Conservation (phyloP, 768 basidiomycete species). For the Rhizopogon vinicolor region DNA sequence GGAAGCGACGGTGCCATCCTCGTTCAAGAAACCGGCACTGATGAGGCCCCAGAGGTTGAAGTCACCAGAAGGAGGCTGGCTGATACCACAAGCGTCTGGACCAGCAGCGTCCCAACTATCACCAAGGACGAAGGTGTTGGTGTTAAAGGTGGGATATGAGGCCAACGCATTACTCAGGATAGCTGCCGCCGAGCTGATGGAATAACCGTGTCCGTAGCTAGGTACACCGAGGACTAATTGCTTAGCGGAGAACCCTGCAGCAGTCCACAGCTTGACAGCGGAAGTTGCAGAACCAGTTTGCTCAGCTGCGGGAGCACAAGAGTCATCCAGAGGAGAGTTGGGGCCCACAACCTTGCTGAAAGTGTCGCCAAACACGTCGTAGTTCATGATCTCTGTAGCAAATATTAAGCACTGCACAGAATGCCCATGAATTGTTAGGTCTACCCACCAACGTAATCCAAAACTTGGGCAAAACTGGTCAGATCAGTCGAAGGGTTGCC, state of each 20-base stretch:
- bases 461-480: constrained; percentile 54
- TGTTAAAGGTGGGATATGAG: constrained; percentile 45
- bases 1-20: constrained; percentile 40
- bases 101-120: constrained; percentile 55
- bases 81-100: constrained; percentile 56
- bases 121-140: constrained; percentile 38
- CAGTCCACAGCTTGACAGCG: constrained; percentile 69
- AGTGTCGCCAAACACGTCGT: constrained; percentile 53
- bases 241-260: constrained; percentile 67
- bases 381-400: constrained; percentile 62
- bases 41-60: constrained; percentile 65
- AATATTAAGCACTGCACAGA: constrained; percentile 5
- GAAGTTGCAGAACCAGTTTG: constrained; percentile 74
- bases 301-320: constrained; percentile 54
- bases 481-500: constrained; percentile 60
- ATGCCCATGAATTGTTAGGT: constrained; percentile 17
- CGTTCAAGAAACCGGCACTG: constrained; percentile 47
- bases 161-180: constrained; percentile 28
- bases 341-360: constrained; percentile 61
- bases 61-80: constrained; percentile 46
- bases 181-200: constrained; percentile 18
- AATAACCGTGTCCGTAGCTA: constrained; percentile 78
- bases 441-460: constrained; percentile 65
- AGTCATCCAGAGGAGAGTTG: constrained; percentile 79
- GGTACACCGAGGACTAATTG: constrained; percentile 84